Evolutionary conservation across 148 eudicot species (phyloP).

Genomic region (Fallopia convolvulus): DNA sequence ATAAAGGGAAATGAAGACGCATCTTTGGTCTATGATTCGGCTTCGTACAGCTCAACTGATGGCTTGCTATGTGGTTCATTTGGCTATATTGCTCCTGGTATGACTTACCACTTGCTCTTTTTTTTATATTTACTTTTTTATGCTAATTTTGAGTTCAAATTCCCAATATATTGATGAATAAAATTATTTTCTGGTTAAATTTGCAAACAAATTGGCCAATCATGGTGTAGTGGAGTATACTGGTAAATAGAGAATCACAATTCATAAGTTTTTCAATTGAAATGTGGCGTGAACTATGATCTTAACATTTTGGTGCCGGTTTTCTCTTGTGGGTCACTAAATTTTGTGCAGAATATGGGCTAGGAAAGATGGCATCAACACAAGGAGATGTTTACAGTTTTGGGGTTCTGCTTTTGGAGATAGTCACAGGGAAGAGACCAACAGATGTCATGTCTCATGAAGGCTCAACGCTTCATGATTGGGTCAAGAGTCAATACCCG

Average conservation of each 20-base stretch:
- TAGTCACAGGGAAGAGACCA: conserved; percentile 68
- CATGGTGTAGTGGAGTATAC: no score
- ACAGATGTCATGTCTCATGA: conserved; percentile 46
- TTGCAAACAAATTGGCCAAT: no score
- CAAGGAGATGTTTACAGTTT: conserved; percentile 84
- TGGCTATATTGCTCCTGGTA: conserved; percentile 85
- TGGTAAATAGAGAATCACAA: no score
- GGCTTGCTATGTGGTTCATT: conserved; percentile 74
- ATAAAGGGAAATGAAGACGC: conserved; percentile 37
- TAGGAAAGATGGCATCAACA: conserved; percentile 66
- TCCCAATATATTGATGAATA: no score
- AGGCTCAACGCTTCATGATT: conserved; percentile 64
- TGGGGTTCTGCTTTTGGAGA: conserved; percentile 66
- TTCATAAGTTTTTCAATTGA: no score
- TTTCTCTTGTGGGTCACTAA: no score
- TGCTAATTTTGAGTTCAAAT: no score
- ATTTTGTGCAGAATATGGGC: conserved; percentile 52
- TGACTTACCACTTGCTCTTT: background rate
- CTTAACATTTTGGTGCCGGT: no score
- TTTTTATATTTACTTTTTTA: background rate
- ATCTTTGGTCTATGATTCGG: conserved; percentile 21
- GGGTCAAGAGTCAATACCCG: conserved; percentile 65
- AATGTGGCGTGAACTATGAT: no score
- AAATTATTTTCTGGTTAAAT: no score
- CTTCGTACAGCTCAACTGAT: conserved; percentile 45